phyloP scores from a whole-genome alignment of 2,329 filamentous ascomycete species.

The Talaromyces sp. region DNA sequence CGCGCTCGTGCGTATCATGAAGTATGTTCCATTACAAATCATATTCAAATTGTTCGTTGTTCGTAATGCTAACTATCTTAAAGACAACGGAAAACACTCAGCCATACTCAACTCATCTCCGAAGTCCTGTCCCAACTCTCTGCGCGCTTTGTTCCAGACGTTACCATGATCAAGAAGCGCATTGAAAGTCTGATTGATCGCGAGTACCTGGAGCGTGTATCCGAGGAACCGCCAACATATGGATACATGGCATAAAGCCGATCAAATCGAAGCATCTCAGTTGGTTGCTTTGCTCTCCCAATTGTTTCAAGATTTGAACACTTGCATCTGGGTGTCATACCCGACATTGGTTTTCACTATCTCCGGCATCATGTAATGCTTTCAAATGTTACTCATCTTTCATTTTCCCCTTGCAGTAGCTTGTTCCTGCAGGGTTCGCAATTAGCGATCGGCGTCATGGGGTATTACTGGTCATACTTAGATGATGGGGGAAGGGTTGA shows the following conservation, averaged over 20 bases:
- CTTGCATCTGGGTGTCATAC: background rate
- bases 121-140: conserved; percentile 55
- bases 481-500: background rate
- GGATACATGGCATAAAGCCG: conserved; percentile 45
- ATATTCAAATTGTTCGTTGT: background rate
- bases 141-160: conserved; percentile 53
- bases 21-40: conserved; percentile 37
- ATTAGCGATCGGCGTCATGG: conserved; percentile 29
- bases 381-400: too few species aligned
- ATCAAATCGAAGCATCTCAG: background rate
- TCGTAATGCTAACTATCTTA: background rate
- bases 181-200: conserved; percentile 58
- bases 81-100: conserved; percentile 53
- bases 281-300: background rate
- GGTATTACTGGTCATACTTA: background rate
- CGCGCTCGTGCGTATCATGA: conserved; percentile 58
- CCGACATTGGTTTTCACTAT: background rate
- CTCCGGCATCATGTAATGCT: background rate
- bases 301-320: too few species aligned
- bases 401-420: conserved; percentile 3
- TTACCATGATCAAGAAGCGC: conserved; percentile 56
- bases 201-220: conserved; percentile 53
- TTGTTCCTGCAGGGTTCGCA: conserved; percentile 5
- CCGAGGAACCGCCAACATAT: conserved; percentile 49
- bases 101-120: conserved; percentile 53